These are phyloP conservation scores for Glycine latifolia DNA, from an alignment of 306 rosid species.

Conservation along the genomic window DNA sequence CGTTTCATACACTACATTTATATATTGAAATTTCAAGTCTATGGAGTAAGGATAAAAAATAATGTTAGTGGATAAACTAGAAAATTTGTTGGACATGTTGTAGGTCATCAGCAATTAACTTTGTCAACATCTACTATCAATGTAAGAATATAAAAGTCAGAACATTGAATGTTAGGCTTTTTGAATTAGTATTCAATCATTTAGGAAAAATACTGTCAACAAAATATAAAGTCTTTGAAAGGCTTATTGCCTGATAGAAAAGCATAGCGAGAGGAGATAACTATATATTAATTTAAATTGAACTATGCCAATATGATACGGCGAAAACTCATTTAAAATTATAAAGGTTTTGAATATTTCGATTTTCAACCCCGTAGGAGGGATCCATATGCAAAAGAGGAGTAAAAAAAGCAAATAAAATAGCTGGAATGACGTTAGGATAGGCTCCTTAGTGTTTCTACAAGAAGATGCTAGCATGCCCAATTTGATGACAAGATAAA, in stretches of 20 bases:
- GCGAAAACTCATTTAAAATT: not conserved
- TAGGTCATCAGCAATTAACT: not conserved
- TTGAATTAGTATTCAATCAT: no score
- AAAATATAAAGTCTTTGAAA: not conserved
- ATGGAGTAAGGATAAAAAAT: not conserved
- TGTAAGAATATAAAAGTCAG: conserved; percentile 32
- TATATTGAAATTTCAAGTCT: conserved; percentile 14
- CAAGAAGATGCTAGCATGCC: no score
- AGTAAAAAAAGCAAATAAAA: no score
- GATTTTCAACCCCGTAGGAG: no score
- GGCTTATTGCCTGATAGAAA: not conserved
- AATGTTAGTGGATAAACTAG: not conserved
- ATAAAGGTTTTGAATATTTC: conserved; percentile 5
- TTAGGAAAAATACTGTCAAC: not conserved
- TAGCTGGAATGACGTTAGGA: no score
- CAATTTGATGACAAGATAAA: no score
- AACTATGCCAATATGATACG: not conserved
- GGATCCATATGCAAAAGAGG: no score
- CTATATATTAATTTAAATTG: not conserved
- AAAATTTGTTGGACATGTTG: conserved; percentile 13
- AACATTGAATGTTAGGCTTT: conserved; percentile 6
- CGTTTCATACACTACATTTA: not conserved
- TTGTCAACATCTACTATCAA: conserved; percentile 12
- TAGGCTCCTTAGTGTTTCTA: no score
- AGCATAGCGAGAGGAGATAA: not conserved